Evolutionary conservation across 257 asterid genomes (phyloP).

Genomic region (Solanum tarijense): DNA sequence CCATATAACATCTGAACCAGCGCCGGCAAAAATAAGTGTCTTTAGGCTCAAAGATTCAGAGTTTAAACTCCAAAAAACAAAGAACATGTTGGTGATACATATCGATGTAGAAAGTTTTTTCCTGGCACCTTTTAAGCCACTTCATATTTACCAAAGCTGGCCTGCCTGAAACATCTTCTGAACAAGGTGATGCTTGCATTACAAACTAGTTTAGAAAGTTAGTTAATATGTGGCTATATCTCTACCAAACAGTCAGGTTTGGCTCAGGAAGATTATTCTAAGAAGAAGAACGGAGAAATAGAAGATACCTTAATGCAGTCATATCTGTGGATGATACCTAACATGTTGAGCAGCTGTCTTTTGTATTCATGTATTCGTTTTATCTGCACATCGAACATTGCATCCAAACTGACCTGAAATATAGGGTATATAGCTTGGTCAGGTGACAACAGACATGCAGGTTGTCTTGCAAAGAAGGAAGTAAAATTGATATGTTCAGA

Average conservation of each 20-base stretch:
- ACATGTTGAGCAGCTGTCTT: slow-evolving; percentile 37
- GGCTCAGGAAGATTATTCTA: neutral
- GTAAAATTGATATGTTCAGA: neutral
- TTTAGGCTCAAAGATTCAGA: neutral
- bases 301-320: slow-evolving; percentile 43
- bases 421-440: neutral
- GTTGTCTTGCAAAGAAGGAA: neutral
- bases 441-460: neutral
- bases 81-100: neutral
- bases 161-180: neutral
- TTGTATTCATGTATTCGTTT: slow-evolving; percentile 45
- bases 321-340: slow-evolving; percentile 40
- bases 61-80: neutral
- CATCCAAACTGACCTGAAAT: slow-evolving; percentile 40
- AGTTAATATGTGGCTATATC: neutral
- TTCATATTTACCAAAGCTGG: neutral
- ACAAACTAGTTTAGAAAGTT: neutral
- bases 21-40: neutral
- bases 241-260: neutral
- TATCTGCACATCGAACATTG: slow-evolving; percentile 44
- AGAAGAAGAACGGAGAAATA: neutral
- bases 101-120: neutral
- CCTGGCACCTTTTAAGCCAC: neutral
- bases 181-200: neutral
- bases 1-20: neutral